A percentile compares a stretch with the other conserved stretches of the same genome.
Evolutionary conservation across 2,329 filamentous ascomycete species (phyloP).

Genomic region (Xylariaceae sp.): DNA sequence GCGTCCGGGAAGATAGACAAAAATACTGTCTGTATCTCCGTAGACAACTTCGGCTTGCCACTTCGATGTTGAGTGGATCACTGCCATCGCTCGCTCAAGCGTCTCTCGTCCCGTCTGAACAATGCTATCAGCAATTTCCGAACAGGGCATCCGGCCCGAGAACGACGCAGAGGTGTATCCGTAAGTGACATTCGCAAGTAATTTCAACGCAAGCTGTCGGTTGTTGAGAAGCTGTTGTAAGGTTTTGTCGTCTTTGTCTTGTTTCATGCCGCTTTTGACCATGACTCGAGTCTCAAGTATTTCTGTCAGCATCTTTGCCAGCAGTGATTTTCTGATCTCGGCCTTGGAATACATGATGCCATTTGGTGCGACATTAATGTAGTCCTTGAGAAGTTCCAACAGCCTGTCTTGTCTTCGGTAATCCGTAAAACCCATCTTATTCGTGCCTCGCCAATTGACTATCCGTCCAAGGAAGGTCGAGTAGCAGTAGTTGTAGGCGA

Average conservation of each 20-base stretch:
- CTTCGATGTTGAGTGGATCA: conserved; percentile 80
- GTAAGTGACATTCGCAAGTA: conserved; percentile 98
- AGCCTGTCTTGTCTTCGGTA: conserved; percentile 75
- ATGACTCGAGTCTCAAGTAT: conserved; percentile 95
- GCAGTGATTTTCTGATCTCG: conserved; percentile 79
- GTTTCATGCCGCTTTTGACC: conserved; percentile 97
- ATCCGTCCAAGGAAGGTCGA: conserved; percentile 91
- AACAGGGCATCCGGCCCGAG: conserved; percentile 95
- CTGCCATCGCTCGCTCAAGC: conserved; percentile 84
- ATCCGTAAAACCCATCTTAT: conserved; percentile 92
- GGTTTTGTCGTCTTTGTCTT: conserved; percentile 80
- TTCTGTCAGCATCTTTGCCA: conserved; percentile 95
- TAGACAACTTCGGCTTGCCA: conserved; percentile 98
- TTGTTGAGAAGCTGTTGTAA: conserved; percentile 89
- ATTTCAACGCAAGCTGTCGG: conserved; percentile 85
- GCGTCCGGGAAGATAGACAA: conserved; percentile 82
- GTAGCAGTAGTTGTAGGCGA: conserved; percentile 98
- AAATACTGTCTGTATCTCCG: conserved; percentile 93
- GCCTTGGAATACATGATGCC: conserved; percentile 93
- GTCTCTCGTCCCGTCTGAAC: conserved; percentile 95
- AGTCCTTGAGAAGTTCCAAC: conserved; percentile 71
- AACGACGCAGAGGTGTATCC: conserved; percentile 97
- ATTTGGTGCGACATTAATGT: conserved; percentile 91
- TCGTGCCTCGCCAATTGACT: conserved; percentile 79
- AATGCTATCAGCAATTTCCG: conserved; percentile 96